Evolutionary conservation across 768 basidiomycete genomes (phyloP).

Genomic region (Dacryopinax spathularia): DNA sequence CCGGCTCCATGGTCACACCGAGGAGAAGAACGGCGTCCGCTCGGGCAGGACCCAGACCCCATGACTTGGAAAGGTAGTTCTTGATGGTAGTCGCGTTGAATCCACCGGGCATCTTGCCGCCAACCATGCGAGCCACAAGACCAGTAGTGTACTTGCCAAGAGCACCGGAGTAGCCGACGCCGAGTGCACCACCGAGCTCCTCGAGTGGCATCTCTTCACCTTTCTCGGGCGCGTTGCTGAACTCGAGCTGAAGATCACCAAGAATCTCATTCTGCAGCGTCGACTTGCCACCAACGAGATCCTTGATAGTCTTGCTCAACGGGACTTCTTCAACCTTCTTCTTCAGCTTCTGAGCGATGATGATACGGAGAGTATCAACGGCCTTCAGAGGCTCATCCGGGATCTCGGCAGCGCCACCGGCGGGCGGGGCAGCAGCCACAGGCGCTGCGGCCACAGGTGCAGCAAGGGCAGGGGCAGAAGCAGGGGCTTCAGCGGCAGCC

Average conservation of each 20-base stretch:
- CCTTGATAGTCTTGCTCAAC: constrained; percentile 88
- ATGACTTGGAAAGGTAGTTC: constrained; percentile 72
- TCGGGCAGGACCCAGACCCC: constrained; percentile 87
- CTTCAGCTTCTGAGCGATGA: constrained; percentile 97
- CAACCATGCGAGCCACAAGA: constrained; percentile 78
- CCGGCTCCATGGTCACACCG: constrained; percentile 82
- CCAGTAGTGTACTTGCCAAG: constrained; percentile 90
- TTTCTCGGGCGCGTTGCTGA: constrained; percentile 90
- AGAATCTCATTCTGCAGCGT: constrained; percentile 98
- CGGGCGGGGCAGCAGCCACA: constrained; percentile 28
- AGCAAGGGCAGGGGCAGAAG: constrained; percentile 27
- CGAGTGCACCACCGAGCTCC: constrained; percentile 78
- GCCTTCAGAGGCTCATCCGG: constrained; percentile 89
- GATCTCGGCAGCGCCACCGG: constrained; percentile 55
- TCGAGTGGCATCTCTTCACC: constrained; percentile 94
- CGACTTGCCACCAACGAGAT: constrained; percentile 95
- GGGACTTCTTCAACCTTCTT: constrained; percentile 83
- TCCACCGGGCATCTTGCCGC: constrained; percentile 96
- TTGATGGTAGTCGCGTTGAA: constrained; percentile 92
- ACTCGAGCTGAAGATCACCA: constrained; percentile 92
- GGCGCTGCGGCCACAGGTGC: constrained; percentile 31
- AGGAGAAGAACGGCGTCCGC: constrained; percentile 82
- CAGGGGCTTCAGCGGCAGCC: constrained; percentile 20
- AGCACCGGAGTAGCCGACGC: constrained; percentile 64
- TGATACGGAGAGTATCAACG: constrained; percentile 66